Percentiles rank a stretch among this genome's conserved stretches.
These are phyloP conservation scores for Eragrostis curvula DNA, from an alignment of 176 grass and related monocot genomes.

Conservation along the genomic window DNA sequence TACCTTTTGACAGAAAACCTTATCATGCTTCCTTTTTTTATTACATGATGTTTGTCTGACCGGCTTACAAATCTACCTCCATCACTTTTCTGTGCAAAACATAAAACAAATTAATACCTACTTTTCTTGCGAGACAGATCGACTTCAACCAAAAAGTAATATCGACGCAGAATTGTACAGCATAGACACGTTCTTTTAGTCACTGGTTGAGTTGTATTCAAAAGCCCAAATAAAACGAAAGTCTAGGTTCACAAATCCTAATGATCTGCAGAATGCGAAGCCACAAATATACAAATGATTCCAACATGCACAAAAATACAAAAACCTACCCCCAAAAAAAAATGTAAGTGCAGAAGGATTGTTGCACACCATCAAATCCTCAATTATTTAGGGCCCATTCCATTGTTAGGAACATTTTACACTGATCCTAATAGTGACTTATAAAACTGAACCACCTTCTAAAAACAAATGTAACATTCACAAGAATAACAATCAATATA, in stretches of 20 bases:
- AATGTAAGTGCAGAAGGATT: neutral
- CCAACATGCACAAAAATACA: slow-evolving; percentile 3
- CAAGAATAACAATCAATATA: neutral
- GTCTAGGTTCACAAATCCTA: neutral
- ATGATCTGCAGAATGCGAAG: slow-evolving; percentile 5
- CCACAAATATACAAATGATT: neutral
- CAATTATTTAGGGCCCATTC: slow-evolving; percentile 7
- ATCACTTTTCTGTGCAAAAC: slow-evolving; percentile 55
- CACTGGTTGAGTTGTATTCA: neutral
- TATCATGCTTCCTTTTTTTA: slow-evolving; percentile 83
- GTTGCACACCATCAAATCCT: neutral
- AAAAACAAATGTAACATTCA: neutral
- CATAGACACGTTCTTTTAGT: slow-evolving; percentile 19
- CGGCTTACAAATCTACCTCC: slow-evolving; percentile 65
- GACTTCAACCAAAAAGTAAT: slow-evolving; percentile 19
- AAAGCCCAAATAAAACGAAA: neutral
- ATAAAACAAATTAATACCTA: neutral
- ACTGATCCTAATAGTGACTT: neutral
- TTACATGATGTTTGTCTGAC: slow-evolving; percentile 59
- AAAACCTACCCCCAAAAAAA: neutral
- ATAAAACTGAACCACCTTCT: neutral
- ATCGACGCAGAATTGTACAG: neutral
- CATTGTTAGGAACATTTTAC: neutral
- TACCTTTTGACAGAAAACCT: slow-evolving; percentile 89
- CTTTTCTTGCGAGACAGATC: neutral